A percentile compares a stretch with the other conserved stretches of the same genome.
These are phyloP conservation scores for Paxillus ammoniavirescens DNA, from an alignment of 768 basidiomycete genomes.

Conservation along the genomic window DNA sequence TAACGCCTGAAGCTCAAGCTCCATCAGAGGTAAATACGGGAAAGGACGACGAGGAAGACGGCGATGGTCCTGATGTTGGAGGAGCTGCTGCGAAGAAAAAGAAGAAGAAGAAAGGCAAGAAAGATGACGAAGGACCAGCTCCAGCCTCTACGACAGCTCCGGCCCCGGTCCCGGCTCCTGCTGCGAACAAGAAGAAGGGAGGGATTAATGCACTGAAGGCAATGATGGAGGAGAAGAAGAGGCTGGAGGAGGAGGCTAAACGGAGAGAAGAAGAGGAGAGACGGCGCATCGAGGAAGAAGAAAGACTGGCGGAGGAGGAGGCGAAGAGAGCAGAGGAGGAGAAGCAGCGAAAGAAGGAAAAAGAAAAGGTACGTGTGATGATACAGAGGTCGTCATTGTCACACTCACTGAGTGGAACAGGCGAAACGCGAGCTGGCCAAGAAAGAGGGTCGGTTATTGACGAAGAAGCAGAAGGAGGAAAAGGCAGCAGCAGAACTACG, in stretches of 20 bases:
- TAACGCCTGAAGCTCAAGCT: constrained; percentile 27
- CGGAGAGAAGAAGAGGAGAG: constrained; percentile 74
- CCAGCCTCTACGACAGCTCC: constrained; percentile 33
- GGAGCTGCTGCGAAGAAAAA: constrained; percentile 66
- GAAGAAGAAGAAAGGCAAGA: constrained; percentile 81
- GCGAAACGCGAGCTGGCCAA: constrained; percentile 85
- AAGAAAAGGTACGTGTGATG: constrained; percentile 63
- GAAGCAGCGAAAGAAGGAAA: constrained; percentile 82
- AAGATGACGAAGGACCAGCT: constrained; percentile 66
- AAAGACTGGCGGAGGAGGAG: constrained; percentile 74
- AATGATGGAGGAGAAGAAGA: constrained; percentile 89
- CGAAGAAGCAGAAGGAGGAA: constrained; percentile 98
- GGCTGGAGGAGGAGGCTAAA: constrained; percentile 81
- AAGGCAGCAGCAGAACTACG: constrained; percentile 87
- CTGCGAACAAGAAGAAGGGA: constrained; percentile 66
- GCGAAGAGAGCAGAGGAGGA: constrained; percentile 76
- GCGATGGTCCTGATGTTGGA: constrained; percentile 56
- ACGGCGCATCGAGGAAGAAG: constrained; percentile 86
- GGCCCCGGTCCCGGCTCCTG: constrained; percentile 34
- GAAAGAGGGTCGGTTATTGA: constrained; percentile 92
- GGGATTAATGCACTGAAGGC: constrained; percentile 84
- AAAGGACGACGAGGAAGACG: constrained; percentile 64
- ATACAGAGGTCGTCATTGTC: neutral
- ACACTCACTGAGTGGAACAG: constrained; percentile 38
- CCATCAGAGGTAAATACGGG: constrained; percentile 32